Base-by-base conservation (phyloP, 371 early-diverging fungal genomes). In the Batkoa obscura region DNA sequence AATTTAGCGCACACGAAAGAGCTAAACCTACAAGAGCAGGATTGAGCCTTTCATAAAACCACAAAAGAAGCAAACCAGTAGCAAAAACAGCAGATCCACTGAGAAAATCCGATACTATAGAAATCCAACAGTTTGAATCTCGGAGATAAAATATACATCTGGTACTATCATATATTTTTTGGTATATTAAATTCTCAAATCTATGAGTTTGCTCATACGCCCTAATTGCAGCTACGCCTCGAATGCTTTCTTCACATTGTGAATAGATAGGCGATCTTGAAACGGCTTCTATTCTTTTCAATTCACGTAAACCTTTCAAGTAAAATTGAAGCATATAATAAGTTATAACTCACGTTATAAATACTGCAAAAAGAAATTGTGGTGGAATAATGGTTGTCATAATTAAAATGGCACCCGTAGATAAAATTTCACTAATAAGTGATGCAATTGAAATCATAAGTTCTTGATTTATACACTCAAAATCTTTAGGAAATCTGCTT, bases 41-140 rank as follows among this genome's bases (percentile, higher is more conserved):
- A 59, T 73, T 72, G 36, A 86, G 50, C 36, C 64, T 59, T 12
- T 75, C 64, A 17, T 67, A 43, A 15, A 65, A 60, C 34, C 43
- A 47, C 36, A 71, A 58, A 51, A 76, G 65, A 43, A 73, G 70
- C 17, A 64, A 69, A 12, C 76, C 81, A 42, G 80, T 68, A 34
- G 58, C 33, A 43, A 81, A 75, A 46, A 76, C 69, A 39, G 90
- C 76, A 3, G 71, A 12, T 1, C 83, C 77, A 34, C 81, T 79
- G 17, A 76, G 68, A 2, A 79, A 34, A 32, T 80, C 83, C 31
- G 80, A 76, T 3, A 88, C 81, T 23, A 83, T 62, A 55, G 74
- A 75, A 36, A 89, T 74, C 91, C 90, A 89, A 33, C 89, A 79
- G 68, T 87, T 89, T 49, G 78, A 73, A 30, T 73, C 73, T 86